Percentiles rank a stretch among this genome's conserved stretches.
Conservation (phyloP, 148 eudicot genomes). For the Mesembryanthemum crystallinum region DNA sequence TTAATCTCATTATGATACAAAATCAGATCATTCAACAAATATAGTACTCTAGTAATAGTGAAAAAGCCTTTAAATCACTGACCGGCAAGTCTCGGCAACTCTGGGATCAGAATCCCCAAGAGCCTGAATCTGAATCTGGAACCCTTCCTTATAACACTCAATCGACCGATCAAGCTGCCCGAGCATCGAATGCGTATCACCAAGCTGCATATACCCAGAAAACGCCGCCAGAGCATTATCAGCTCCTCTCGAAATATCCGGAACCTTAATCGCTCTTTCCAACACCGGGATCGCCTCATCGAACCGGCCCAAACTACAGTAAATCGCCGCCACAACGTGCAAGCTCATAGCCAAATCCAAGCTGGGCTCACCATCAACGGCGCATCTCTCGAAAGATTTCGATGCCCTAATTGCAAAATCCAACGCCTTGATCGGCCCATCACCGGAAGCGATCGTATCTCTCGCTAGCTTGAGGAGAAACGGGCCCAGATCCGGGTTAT, state of each 20-base stretch:
- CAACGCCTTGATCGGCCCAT: constrained; percentile 76
- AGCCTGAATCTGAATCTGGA: constrained; percentile 76
- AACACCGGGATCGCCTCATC: constrained; percentile 83
- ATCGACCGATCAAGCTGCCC: constrained; percentile 84
- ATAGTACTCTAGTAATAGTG: not conserved
- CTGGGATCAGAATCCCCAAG: constrained; percentile 91
- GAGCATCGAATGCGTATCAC: constrained; percentile 90
- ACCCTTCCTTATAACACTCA: constrained; percentile 72
- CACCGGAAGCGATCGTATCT: constrained; percentile 84
- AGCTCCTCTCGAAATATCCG: constrained; percentile 54
- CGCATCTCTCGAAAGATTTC: constrained; percentile 73
- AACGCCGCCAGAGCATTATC: constrained; percentile 92
- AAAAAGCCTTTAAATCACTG: not conserved
- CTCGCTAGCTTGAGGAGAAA: constrained; percentile 77
- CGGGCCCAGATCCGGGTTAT: constrained; percentile 98
- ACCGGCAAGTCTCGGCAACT: constrained; percentile 98
- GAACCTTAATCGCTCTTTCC: constrained; percentile 77
- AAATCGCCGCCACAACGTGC: constrained; percentile 91
- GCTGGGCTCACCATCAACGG: constrained; percentile 65
- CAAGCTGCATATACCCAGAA: constrained; percentile 95
- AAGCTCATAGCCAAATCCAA: constrained; percentile 85
- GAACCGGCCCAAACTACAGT: constrained; percentile 79
- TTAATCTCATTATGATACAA: not conserved
- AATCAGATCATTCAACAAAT: not conserved
- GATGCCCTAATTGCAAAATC: constrained; percentile 83